Evolutionary conservation across 2,329 filamentous ascomycete genomes (phyloP).

Genomic region (Periglandula ipomoeae): DNA sequence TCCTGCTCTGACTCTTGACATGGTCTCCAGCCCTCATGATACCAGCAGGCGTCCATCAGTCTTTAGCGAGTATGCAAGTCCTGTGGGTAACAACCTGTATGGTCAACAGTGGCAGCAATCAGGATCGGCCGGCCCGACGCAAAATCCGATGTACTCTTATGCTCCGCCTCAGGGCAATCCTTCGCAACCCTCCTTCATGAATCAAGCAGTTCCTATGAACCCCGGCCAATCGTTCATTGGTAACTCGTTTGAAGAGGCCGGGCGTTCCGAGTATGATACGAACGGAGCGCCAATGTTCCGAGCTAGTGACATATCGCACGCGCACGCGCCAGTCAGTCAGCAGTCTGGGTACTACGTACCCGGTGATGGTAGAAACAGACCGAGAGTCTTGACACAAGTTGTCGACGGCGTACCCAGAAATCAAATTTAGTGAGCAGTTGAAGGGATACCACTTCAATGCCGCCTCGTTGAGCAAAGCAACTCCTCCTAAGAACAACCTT

Average conservation of each 20-base stretch:
- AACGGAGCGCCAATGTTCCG: constrained; percentile 24
- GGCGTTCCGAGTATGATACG: constrained; percentile 23
- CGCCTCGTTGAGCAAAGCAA: not conserved
- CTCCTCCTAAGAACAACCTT: not conserved
- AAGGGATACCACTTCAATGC: not conserved
- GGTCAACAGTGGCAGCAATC: constrained; percentile 33
- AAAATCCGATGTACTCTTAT: constrained; percentile 37
- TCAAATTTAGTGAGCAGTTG: constrained; percentile 15
- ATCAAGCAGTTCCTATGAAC: constrained; percentile 21
- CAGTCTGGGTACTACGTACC: constrained; percentile 25
- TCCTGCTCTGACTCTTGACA: constrained; percentile 32
- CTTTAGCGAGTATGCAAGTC: constrained; percentile 36
- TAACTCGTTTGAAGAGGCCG: constrained; percentile 24
- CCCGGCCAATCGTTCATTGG: constrained; percentile 25
- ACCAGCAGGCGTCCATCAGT: constrained; percentile 35
- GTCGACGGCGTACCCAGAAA: constrained; percentile 21
- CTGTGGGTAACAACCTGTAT: constrained; percentile 31
- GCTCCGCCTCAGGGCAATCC: constrained; percentile 27
- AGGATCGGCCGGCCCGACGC: constrained; percentile 30
- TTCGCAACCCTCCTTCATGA: constrained; percentile 22
- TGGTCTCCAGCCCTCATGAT: constrained; percentile 36
- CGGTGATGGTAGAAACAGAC: constrained; percentile 21
- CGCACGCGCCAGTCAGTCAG: constrained; percentile 18
- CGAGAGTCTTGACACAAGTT: constrained; percentile 20
- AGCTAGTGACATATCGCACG: constrained; percentile 19